Conservation (phyloP, 495 filamentous ascomycete species). For the Penicillium tannophilum region DNA sequence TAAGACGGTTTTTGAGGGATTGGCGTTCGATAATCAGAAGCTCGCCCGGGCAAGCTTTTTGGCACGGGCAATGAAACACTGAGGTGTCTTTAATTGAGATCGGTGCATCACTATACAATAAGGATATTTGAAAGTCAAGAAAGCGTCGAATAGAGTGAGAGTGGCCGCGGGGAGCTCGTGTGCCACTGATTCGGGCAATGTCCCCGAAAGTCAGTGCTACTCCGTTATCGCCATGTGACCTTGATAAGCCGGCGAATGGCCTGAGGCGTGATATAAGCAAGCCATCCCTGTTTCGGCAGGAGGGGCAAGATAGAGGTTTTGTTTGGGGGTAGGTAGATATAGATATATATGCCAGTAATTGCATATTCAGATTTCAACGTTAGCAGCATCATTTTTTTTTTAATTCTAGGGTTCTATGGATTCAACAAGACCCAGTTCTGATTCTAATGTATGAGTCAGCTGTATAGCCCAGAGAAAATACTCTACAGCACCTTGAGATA, state of each 20-base stretch:
- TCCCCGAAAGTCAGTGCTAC: background rate
- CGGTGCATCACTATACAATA: background rate
- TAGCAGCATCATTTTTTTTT: no score
- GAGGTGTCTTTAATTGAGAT: background rate
- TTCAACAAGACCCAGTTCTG: no score
- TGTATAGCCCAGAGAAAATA: no score
- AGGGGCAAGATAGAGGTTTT: background rate
- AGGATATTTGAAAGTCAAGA: background rate
- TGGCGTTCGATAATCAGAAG: background rate
- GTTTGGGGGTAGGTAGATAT: background rate
- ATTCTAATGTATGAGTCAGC: no score
- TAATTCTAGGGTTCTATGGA: no score
- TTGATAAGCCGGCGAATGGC: constrained; percentile 6
- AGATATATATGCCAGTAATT: background rate
- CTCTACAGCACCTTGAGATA: no score
- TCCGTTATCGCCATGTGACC: constrained; percentile 20
- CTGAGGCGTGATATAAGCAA: constrained; percentile 9
- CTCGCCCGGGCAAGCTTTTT: background rate
- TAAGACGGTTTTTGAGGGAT: background rate
- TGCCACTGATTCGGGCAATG: background rate
- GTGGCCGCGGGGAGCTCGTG: background rate
- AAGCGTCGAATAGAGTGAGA: background rate
- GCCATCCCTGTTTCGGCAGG: constrained; percentile 3
- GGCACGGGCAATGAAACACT: background rate
- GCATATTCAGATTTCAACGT: no score